These are phyloP conservation scores for Paramecium tetraurelia DNA, from an alignment of 73 alveolate genomes.

Conservation along the genomic window DNA sequence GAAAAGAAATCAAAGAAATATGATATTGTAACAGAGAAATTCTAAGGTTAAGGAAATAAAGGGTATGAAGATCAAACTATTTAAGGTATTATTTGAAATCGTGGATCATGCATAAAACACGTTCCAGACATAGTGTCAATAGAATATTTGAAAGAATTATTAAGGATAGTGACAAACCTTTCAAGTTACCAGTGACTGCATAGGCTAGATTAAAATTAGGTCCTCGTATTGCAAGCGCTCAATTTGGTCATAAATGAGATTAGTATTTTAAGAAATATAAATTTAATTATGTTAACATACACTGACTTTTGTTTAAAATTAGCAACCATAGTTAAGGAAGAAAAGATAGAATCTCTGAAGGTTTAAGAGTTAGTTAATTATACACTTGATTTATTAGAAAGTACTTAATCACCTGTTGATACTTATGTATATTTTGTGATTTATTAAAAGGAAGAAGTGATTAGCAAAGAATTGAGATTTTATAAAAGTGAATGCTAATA, in stretches of 20 bases:
- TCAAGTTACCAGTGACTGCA: background rate
- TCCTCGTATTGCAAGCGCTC: constrained; percentile 39
- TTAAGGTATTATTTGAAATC: constrained; percentile 29
- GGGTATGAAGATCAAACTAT: background rate
- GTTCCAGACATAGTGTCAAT: constrained; percentile 22
- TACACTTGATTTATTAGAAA: background rate
- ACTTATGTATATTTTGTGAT: background rate
- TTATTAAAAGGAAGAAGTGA: background rate
- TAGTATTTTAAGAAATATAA: background rate
- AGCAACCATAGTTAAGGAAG: background rate
- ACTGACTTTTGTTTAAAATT: constrained; percentile 3
- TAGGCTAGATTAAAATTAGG: constrained; percentile 1
- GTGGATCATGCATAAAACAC: constrained; percentile 33
- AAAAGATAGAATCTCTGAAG: background rate
- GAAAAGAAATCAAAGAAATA: constrained; percentile 29
- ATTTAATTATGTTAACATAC: background rate
- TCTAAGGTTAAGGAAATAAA: constrained; percentile 17
- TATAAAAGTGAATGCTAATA: background rate
- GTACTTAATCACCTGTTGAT: background rate
- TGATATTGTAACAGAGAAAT: background rate
- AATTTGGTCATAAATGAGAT: constrained; percentile 49
- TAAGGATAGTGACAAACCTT: constrained; percentile 46
- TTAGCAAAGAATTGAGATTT: background rate
- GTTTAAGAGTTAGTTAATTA: background rate
- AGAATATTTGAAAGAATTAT: constrained; percentile 29